Evolutionary conservation across 1,284 basidiomycete genomes (phyloP).

Genomic region (Tremellales sp.): DNA sequence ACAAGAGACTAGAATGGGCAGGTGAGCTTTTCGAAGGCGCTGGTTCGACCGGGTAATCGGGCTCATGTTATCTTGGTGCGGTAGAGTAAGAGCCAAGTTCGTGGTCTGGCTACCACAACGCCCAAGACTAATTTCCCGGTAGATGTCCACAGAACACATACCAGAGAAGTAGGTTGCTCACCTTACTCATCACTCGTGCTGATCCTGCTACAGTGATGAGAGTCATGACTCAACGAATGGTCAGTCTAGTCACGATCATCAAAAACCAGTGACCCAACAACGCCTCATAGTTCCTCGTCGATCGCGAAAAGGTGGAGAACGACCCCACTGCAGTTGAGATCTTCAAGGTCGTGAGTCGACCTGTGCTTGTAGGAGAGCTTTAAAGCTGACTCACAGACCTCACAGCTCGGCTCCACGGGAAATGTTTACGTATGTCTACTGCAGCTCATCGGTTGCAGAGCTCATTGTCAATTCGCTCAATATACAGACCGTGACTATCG

Average conservation of each 20-base stretch:
- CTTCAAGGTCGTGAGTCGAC: constrained; percentile 26
- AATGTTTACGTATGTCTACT: constrained; percentile 34
- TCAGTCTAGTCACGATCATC: constrained; percentile 1
- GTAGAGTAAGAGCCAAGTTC: too few species aligned
- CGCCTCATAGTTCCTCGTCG: constrained; percentile 25
- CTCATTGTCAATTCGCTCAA: background rate
- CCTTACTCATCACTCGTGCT: background rate
- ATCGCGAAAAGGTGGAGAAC: constrained; percentile 3
- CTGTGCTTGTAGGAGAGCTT: background rate
- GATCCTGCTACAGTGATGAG: constrained; percentile 15
- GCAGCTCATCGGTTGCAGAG: background rate
- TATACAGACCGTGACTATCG: constrained; percentile 28
- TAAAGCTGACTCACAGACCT: background rate
- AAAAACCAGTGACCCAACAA: background rate
- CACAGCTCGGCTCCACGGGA: constrained; percentile 35
- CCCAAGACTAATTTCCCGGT: too few species aligned
- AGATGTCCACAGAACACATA: too few species aligned
- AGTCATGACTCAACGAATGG: constrained; percentile 38
- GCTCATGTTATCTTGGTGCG: too few species aligned
- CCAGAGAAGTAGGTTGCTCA: too few species aligned
- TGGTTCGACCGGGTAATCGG: too few species aligned
- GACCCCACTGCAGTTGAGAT: background rate
- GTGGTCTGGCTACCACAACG: too few species aligned
- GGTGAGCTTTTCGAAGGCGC: too few species aligned
- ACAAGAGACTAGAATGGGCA: too few species aligned